Evolutionary conservation across 768 basidiomycete species (phyloP).

Genomic region (Panellus pusillus): DNA sequence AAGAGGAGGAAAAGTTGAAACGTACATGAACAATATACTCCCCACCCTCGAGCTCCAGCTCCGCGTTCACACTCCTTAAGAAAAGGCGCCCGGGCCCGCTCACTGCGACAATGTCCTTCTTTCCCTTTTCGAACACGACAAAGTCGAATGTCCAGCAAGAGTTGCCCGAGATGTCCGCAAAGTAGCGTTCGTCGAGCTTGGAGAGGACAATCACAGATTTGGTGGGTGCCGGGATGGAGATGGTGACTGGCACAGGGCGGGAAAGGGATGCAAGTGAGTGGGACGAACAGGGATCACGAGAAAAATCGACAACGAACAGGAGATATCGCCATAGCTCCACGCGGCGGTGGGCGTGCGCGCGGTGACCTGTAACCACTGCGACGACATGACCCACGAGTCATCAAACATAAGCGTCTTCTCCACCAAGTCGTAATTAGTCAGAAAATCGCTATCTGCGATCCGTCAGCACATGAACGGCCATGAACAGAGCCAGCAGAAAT

Average conservation of each 20-base stretch:
- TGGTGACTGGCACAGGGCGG: constrained; percentile 36
- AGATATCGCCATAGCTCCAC: constrained; percentile 55
- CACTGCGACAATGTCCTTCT: constrained; percentile 37
- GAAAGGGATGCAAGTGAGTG: not conserved
- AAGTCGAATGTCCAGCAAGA: constrained; percentile 52
- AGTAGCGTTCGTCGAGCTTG: constrained; percentile 51
- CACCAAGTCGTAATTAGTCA: constrained; percentile 43
- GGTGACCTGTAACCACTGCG: constrained; percentile 50
- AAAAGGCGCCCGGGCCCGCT: constrained; percentile 37
- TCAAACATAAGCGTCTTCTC: constrained; percentile 51
- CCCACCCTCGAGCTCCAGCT: constrained; percentile 41
- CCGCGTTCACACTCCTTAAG: constrained; percentile 42
- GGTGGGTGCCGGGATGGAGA: constrained; percentile 40
- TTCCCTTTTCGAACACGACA: constrained; percentile 47
- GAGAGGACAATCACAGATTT: constrained; percentile 52
- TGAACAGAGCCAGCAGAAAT: not conserved
- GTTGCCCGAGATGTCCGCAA: constrained; percentile 44
- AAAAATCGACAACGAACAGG: constrained; percentile 53
- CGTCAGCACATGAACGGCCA: not conserved
- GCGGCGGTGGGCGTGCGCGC: constrained; percentile 44
- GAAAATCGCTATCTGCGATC: constrained; percentile 39
- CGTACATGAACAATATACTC: constrained; percentile 46
- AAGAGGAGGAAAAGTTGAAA: not conserved
- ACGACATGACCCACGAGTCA: constrained; percentile 45
- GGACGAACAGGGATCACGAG: not conserved